phyloP scores from a whole-genome alignment of 2,329 filamentous ascomycete species.

The Ilyonectria sp. region DNA sequence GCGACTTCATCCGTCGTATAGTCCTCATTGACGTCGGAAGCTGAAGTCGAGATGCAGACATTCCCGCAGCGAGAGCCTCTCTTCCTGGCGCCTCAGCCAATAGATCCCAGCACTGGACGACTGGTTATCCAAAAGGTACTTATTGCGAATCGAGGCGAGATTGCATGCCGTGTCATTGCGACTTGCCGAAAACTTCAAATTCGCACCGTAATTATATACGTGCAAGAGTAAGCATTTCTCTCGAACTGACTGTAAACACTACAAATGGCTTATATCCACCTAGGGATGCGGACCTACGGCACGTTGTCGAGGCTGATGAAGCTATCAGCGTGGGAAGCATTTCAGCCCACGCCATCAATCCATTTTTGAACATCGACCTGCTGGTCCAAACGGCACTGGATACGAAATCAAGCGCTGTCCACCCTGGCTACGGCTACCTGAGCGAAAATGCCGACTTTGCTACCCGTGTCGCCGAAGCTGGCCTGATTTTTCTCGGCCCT shows the following conservation, averaged over 20 bases:
- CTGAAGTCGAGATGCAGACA: background rate
- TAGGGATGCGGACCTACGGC: slow-evolving; percentile 31
- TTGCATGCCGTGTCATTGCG: slow-evolving; percentile 39
- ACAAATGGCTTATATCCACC: background rate
- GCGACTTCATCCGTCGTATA: background rate
- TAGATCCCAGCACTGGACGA: slow-evolving; percentile 1
- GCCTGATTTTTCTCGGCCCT: slow-evolving; percentile 72
- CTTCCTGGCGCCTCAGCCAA: background rate
- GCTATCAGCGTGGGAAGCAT: slow-evolving; percentile 36
- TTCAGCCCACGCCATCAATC: slow-evolving; percentile 20
- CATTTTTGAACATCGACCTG: slow-evolving; percentile 31
- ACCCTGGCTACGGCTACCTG: slow-evolving; percentile 41
- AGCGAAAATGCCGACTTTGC: slow-evolving; percentile 70
- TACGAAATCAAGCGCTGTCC: slow-evolving; percentile 50
- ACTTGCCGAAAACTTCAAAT: slow-evolving; percentile 58
- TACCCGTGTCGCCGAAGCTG: slow-evolving; percentile 63
- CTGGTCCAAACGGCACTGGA: slow-evolving; percentile 31
- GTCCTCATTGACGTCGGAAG: background rate
- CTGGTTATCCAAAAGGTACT: slow-evolving; percentile 46
- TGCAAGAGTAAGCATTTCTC: slow-evolving; percentile 52
- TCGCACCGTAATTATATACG: slow-evolving; percentile 69
- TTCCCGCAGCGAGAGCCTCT: background rate
- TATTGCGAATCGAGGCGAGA: slow-evolving; percentile 45
- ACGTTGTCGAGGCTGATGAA: slow-evolving; percentile 37
- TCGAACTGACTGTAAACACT: background rate